Base-by-base conservation (phyloP, 2,329 filamentous ascomycete species). In the Cryphonectria carpinicola region DNA sequence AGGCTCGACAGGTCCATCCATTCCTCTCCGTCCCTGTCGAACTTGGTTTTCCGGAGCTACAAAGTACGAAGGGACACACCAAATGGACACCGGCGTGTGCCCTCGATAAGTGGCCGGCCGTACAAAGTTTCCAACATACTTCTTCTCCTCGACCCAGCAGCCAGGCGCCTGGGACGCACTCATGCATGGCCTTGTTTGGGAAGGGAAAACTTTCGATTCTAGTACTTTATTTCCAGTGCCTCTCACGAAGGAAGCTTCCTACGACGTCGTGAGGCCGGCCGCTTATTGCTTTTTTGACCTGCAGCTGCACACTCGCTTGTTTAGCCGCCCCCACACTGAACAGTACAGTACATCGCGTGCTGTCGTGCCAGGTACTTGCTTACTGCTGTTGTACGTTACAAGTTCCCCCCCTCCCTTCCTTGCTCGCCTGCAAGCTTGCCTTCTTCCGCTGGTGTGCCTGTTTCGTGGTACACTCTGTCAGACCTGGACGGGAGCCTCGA, bases 321-420 rank as follows among this genome's bases (percentile, higher is more conserved):
- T 75, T 76, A 78, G 71, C 71, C 63, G 71, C 71, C 71, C 69
- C 69, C 71, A 72, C 69, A 71, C 61, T 54, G 25, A 25, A 64
- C 61, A 64, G 61, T 67, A 67, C 46, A 63, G 66, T 67, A 68
- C 67, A 41, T 62, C 65, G 63, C 61, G 56, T 63, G 65, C 65
- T 68, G 56, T 32, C 56, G 32, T 62, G 39, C 22, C 22, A 68
- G 54, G 25, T 32, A 58, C 54, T 13, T 54, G 25, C 22, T 22
- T 54, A 32, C 14, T 32, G 28, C 54, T 58, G 25, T 25, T 66
- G 70, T 58, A 52, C 64, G 54, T 64, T 54, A 35, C 52, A 25
- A 39, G 37, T 17, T 39, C 49, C 49, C 54, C 54, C 64, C 32
- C 32, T 22, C 39, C 46, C 64, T 22, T 58, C 49, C 61, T 43